Conservation (phyloP, 208 protist genomes). For the Polymyxa betae region DNA sequence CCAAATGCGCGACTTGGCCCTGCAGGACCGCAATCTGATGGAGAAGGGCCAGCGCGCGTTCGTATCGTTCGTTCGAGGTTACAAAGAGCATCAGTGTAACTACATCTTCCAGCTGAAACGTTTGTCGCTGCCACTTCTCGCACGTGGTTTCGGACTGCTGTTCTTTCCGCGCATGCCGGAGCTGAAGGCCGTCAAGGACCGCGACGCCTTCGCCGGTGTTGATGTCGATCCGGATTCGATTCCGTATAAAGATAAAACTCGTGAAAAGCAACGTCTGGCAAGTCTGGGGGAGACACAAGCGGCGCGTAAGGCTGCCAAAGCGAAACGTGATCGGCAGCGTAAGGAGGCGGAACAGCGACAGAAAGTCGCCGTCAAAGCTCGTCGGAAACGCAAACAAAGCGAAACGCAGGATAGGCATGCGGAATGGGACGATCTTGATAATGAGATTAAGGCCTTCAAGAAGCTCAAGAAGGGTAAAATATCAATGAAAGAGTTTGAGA, state of each 20-base stretch:
- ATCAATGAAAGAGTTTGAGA: constrained; percentile 46
- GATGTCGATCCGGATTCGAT: constrained; percentile 64
- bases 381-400: not conserved
- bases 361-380: constrained; percentile 14
- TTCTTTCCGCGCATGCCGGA: not conserved
- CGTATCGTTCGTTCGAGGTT: constrained; percentile 70
- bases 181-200: constrained; percentile 41
- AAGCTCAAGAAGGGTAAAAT: constrained; percentile 66
- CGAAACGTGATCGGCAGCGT: constrained; percentile 58
- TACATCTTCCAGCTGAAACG: constrained; percentile 69
- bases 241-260: constrained; percentile 61
- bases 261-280: constrained; percentile 60
- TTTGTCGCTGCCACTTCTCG: constrained; percentile 66
- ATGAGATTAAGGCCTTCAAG: constrained; percentile 59
- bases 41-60: constrained; percentile 67
- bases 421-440: constrained; percentile 64
- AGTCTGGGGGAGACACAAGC: constrained; percentile 34
- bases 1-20: not conserved
- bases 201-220: constrained; percentile 33
- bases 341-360: not conserved
- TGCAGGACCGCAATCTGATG: constrained; percentile 64
- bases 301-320: constrained; percentile 55
- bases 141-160: constrained; percentile 60
- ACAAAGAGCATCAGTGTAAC: constrained; percentile 72
- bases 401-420: constrained; percentile 48